Percentiles rank a stretch among this genome's conserved stretches.
Conservation (phyloP, 2,329 filamentous ascomycete species). For the Sclerotinia trifoliorum region DNA sequence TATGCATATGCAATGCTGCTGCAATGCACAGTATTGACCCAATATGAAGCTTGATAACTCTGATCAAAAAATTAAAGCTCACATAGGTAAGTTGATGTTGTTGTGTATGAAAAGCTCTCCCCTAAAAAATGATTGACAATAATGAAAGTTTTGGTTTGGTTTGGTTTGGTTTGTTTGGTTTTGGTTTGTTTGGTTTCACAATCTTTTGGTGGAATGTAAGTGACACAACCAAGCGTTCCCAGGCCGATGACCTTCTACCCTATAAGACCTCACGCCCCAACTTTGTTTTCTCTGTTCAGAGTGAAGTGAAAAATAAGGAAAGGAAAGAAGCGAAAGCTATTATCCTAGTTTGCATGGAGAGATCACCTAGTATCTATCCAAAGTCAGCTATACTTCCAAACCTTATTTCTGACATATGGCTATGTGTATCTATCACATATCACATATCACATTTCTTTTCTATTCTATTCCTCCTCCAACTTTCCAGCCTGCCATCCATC, state of each 20-base stretch:
- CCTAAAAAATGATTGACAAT: slow-evolving; percentile 12
- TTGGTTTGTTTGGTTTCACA: neutral
- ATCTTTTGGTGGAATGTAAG: slow-evolving; percentile 3
- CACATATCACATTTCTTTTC: neutral
- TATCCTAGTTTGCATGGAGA: neutral
- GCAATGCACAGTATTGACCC: slow-evolving; percentile 1
- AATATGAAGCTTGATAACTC: slow-evolving; percentile 14
- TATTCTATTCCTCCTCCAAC: neutral
- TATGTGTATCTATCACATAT: no score
- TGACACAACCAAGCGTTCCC: slow-evolving; percentile 1
- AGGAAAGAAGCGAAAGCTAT: neutral
- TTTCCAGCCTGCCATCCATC: neutral
- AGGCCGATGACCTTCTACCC: neutral
- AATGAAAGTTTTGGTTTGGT: neutral
- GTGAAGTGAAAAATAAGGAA: neutral
- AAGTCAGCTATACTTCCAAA: no score
- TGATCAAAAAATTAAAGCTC: neutral
- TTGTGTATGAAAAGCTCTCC: neutral
- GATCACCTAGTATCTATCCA: neutral
- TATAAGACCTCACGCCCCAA: neutral
- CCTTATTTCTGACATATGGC: no score
- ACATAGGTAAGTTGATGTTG: neutral
- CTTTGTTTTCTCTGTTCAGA: neutral
- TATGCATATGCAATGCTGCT: slow-evolving; percentile 12
- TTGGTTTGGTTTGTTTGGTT: neutral